These are phyloP conservation scores for Caloboletus inedulis DNA, from an alignment of 1,284 basidiomycete genomes.

Conservation along the genomic window DNA sequence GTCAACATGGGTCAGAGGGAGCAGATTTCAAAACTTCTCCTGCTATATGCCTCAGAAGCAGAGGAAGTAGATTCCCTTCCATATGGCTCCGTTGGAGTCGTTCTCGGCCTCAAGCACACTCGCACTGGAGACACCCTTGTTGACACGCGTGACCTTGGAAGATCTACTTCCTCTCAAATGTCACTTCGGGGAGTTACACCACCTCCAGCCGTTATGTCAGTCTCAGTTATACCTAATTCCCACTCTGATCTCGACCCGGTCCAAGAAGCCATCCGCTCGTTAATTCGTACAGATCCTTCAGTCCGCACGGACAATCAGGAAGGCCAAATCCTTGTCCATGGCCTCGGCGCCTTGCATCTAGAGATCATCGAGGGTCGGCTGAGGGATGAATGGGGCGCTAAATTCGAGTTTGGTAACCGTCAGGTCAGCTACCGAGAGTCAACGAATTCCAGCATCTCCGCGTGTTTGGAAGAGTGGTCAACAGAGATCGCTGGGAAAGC, in stretches of 20 bases:
- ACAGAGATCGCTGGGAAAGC: constrained; percentile 58
- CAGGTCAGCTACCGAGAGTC: constrained; percentile 81
- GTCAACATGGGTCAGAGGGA: constrained; percentile 69
- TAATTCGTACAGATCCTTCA: constrained; percentile 85
- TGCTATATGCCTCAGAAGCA: constrained; percentile 78
- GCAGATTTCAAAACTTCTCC: constrained; percentile 70
- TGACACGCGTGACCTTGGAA: constrained; percentile 39
- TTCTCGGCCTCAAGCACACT: constrained; percentile 79
- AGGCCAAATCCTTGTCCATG: constrained; percentile 81
- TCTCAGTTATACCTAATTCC: constrained; percentile 77
- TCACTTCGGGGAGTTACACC: constrained; percentile 66
- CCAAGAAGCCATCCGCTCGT: constrained; percentile 67
- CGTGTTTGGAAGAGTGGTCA: constrained; percentile 46
- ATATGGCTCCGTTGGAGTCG: constrained; percentile 82
- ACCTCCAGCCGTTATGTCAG: constrained; percentile 75
- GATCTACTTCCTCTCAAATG: constrained; percentile 29
- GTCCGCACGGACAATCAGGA: constrained; percentile 75
- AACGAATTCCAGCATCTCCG: constrained; percentile 40
- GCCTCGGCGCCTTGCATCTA: constrained; percentile 81
- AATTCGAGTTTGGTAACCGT: constrained; percentile 75
- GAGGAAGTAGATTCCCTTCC: constrained; percentile 79
- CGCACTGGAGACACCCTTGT: constrained; percentile 87
- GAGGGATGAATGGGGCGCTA: constrained; percentile 74
- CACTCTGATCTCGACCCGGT: constrained; percentile 77
- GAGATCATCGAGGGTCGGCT: constrained; percentile 84